Evolutionary conservation across 495 filamentous ascomycete genomes (phyloP).

Genomic region (Talaromyces ruber): DNA sequence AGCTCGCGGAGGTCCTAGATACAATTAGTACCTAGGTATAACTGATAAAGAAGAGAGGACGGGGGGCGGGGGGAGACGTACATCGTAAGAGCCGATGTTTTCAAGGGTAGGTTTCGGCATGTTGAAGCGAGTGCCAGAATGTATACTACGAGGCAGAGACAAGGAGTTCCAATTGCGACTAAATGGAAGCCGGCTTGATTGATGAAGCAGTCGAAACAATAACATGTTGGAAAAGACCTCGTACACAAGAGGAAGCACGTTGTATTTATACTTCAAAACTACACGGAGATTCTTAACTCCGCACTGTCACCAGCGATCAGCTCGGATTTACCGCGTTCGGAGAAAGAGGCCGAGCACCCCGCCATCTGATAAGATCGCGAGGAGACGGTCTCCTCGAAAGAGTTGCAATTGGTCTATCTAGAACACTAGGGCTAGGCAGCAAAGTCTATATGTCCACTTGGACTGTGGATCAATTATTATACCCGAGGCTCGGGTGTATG

Average conservation of each 20-base stretch:
- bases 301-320: neutral
- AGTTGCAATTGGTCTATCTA: neutral
- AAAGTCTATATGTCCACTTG: neutral
- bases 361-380: neutral
- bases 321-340: neutral
- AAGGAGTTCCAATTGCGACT: neutral
- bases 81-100: constrained; percentile 2
- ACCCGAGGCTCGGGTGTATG: neutral
- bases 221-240: neutral
- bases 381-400: neutral
- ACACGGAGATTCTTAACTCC: neutral
- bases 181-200: no score
- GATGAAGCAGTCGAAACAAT: no score
- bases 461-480: neutral
- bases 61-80: neutral
- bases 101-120: constrained; percentile 2
- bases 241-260: neutral
- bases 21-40: neutral
- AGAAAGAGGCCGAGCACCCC: neutral
- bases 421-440: neutral
- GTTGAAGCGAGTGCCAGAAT: neutral
- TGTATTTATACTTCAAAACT: neutral
- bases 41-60: neutral
- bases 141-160: neutral
- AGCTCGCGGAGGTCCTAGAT: constrained; percentile 64